These are phyloP conservation scores for Aspergillus sp. DNA, from an alignment of 2,329 filamentous ascomycete species.

Conservation along the genomic window DNA sequence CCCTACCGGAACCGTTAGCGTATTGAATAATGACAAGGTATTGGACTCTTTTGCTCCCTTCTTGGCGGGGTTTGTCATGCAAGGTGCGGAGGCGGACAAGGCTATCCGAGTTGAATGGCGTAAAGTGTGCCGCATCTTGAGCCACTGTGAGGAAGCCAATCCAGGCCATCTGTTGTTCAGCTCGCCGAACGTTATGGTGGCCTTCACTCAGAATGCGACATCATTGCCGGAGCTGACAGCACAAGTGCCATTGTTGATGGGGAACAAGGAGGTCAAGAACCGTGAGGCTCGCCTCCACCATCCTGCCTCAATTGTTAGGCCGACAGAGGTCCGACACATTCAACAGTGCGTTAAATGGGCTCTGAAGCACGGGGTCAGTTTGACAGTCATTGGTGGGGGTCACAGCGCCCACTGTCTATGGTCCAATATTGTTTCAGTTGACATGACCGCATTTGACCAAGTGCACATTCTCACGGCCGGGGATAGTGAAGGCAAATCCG, in stretches of 20 bases:
- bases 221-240: conserved; percentile 38
- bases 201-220: conserved; percentile 45
- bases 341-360: conserved; percentile 55
- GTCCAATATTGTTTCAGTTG: conserved; percentile 49
- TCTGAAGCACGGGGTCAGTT: conserved; percentile 35
- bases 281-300: conserved; percentile 41
- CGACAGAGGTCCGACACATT: conserved; percentile 43
- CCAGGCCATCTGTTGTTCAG: conserved; percentile 43
- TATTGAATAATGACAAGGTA: conserved; percentile 40
- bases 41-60: conserved; percentile 51
- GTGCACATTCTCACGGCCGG: conserved; percentile 37
- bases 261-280: conserved; percentile 25
- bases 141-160: conserved; percentile 31
- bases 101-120: conserved; percentile 42
- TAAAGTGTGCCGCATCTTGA: conserved; percentile 45
- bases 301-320: conserved; percentile 43
- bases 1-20: conserved; percentile 38
- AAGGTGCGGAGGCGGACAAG: conserved; percentile 25
- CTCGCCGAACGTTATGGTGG: conserved; percentile 44
- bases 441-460: conserved; percentile 52
- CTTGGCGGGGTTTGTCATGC: conserved; percentile 41
- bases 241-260: conserved; percentile 31
- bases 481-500: conserved; percentile 7
- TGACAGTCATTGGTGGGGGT: conserved; percentile 52
- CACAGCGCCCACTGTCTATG: conserved; percentile 55